phyloP scores from a whole-genome alignment of 2,329 filamentous ascomycete genomes.

The Blumeria graminis region DNA sequence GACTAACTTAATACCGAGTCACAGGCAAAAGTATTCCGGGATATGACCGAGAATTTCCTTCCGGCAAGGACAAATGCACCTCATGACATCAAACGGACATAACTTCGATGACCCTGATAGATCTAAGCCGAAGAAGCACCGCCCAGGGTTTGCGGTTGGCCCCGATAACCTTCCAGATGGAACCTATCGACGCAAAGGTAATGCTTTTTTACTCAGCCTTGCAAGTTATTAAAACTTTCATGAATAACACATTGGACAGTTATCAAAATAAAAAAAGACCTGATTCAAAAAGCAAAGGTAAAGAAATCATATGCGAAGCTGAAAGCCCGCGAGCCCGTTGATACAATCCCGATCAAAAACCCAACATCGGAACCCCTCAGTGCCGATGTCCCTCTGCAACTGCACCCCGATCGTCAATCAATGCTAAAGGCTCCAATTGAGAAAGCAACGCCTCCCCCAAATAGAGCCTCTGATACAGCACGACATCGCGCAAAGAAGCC shows the following conservation, averaged over 20 bases:
- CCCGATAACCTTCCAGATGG: slow-evolving; percentile 82
- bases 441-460: slow-evolving; percentile 1
- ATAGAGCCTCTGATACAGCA: background rate
- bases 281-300: slow-evolving; percentile 82
- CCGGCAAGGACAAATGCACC: too few relatives aligned
- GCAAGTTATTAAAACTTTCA: background rate
- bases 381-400: slow-evolving; percentile 18
- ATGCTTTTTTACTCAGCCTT: background rate
- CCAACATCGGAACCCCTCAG: slow-evolving; percentile 4
- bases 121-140: slow-evolving; percentile 24
- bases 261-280: slow-evolving; percentile 66
- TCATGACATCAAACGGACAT: too few relatives aligned
- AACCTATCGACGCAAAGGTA: slow-evolving; percentile 59
- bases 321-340: slow-evolving; percentile 26
- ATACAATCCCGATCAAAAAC: slow-evolving; percentile 6
- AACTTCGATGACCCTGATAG: too few relatives aligned
- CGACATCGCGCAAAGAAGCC: slow-evolving; percentile 11
- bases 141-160: slow-evolving; percentile 62
- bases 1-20: too few relatives aligned
- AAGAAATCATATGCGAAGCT: slow-evolving; percentile 84
- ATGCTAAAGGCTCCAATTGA: slow-evolving; percentile 25
- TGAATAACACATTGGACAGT: slow-evolving; percentile 23
- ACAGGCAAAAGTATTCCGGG: too few relatives aligned
- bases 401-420: slow-evolving; percentile 35
- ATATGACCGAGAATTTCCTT: too few relatives aligned